These are phyloP conservation scores for Xanthoconium stramineum DNA, from an alignment of 768 basidiomycete genomes.

Conservation along the genomic window DNA sequence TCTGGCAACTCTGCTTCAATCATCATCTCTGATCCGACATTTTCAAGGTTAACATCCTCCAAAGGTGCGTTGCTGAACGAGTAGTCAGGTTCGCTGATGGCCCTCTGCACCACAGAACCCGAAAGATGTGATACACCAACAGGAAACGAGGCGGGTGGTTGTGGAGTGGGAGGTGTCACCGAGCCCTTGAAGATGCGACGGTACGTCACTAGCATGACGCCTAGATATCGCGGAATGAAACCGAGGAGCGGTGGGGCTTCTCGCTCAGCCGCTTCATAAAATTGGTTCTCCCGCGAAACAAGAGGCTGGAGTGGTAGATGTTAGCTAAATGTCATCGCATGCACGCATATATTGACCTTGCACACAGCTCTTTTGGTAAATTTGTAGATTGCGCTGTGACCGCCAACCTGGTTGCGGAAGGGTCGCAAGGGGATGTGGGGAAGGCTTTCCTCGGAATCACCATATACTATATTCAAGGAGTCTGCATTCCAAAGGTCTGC, in stretches of 20 bases:
- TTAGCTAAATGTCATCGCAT: conserved; percentile 2
- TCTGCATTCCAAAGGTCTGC: conserved; percentile 28
- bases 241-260: conserved; percentile 89
- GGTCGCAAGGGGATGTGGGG: conserved; percentile 92
- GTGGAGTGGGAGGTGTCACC: conserved; percentile 20
- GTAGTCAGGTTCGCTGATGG: conserved; percentile 25
- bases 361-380: conserved; percentile 97
- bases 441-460: conserved; percentile 55
- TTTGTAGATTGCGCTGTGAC: conserved; percentile 95
- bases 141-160: conserved; percentile 12
- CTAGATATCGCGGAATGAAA: conserved; percentile 97
- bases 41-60: conserved; percentile 13
- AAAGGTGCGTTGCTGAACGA: conserved; percentile 1
- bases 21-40: conserved; percentile 41
- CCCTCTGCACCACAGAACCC: conserved; percentile 28
- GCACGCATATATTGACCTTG: conserved; percentile 63
- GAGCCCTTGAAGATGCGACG: conserved; percentile 62
- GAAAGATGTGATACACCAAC: conserved; percentile 20
- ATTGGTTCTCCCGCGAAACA: conserved; percentile 94
- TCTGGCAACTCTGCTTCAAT: conserved; percentile 84
- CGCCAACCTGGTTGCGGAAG: conserved; percentile 97
- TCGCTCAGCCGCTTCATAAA: conserved; percentile 95
- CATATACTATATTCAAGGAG: conserved; percentile 40
- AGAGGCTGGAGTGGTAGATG: conserved; percentile 62
- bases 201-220: conserved; percentile 98